These are phyloP conservation scores for Tephrocybe rancida DNA, from an alignment of 768 basidiomycete species.

Conservation along the genomic window DNA sequence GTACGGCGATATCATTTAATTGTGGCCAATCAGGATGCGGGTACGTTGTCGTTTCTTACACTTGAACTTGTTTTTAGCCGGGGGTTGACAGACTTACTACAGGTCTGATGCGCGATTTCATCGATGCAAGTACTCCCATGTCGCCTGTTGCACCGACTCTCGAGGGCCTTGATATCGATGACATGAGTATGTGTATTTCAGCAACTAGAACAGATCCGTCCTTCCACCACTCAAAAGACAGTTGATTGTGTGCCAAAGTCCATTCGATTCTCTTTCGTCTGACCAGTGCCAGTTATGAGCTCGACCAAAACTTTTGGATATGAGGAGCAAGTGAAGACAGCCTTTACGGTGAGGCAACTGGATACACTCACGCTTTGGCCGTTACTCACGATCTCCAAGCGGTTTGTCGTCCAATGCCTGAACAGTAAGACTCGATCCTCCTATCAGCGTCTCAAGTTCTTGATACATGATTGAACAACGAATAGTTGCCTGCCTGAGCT, in stretches of 20 bases:
- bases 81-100: neutral
- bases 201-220: neutral
- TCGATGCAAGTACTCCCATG: no score
- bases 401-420: neutral
- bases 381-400: neutral
- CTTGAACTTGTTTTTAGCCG: neutral
- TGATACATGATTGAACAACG: neutral
- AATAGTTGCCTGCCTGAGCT: neutral
- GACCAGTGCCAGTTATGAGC: neutral
- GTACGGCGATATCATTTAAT: no score
- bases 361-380: neutral
- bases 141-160: no score
- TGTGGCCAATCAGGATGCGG: no score
- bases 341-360: neutral
- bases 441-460: neutral
- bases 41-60: no score
- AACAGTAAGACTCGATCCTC: neutral
- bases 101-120: neutral
- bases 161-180: no score
- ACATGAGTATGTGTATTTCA: neutral
- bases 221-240: neutral
- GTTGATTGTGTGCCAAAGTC: no score
- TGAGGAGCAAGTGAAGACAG: neutral
- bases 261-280: neutral
- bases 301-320: neutral